Base-by-base conservation (phyloP, 805 yeast species). In the Saturnispora quitensis region DNA sequence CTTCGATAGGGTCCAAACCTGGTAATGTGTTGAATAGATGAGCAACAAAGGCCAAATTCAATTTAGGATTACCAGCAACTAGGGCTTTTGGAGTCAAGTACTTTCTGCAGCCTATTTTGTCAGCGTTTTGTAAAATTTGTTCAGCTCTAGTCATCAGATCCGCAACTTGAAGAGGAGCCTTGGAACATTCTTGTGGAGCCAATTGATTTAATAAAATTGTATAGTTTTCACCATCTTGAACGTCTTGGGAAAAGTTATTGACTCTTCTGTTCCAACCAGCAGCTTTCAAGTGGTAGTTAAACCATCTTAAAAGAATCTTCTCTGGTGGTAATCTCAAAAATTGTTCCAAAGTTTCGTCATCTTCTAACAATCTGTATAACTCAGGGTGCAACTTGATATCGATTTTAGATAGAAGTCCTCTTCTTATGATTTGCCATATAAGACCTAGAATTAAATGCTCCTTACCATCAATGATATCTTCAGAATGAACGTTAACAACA, bases 361-460 rank as follows among this genome's bases (percentile, higher is more conserved):
- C 97, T 65, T 90, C 97, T 57, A 93, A 75, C 56, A 93, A 73
- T 61, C 99, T 85, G 71, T 93, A 93, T 65, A 93, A 78, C 69
- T 93, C 99, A 5, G 99, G 99, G 64, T 93, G 99, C 56, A 84
- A 74, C 70, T 91, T 90, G 68, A 93, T 93, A 69, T 93, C 99
- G 66, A 93, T 93, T 71, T 93, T 93, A 59, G 91, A 80, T 60
- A 93, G 81, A 65, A 93, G 74, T 45, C 99, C 99, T 70, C 97
- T 84, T 72, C 99, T 84, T 60, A 93, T 93, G 62, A 93, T 87
- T 74, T 93, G 99, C 98, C 98, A 90, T 59, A 90, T 84, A 58
- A 90, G 75, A 51, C 98, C 98, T 57, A 91, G 71, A 53, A 90
- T 86, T 66, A 90, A 77, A 68, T 90, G 96, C 64, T 89, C 95